Conservation (phyloP, 2,329 filamentous ascomycete genomes). For the Aspergillus pseudonomiae region DNA sequence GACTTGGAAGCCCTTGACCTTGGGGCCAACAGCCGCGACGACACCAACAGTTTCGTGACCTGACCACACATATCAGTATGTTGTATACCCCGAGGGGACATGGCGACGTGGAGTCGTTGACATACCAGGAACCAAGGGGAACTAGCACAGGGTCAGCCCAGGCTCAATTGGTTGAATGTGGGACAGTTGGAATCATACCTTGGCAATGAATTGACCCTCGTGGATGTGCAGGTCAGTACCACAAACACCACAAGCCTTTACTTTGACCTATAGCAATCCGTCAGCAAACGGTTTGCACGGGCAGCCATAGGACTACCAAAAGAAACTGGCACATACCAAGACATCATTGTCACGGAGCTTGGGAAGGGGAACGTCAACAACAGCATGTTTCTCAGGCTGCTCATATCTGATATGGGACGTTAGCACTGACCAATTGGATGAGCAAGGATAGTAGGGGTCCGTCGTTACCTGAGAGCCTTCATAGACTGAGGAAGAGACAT, state of each 20-base stretch:
- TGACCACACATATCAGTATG: constrained; percentile 13
- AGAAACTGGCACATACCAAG: constrained; percentile 42
- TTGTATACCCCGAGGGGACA: constrained; percentile 1
- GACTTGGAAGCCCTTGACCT: constrained; percentile 62
- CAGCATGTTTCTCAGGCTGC: constrained; percentile 63
- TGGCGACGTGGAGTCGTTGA: not conserved
- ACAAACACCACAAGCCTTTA: constrained; percentile 68
- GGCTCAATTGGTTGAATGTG: not conserved
- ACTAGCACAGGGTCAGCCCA: constrained; percentile 41
- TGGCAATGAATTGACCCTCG: constrained; percentile 67
- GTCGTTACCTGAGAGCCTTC: constrained; percentile 62
- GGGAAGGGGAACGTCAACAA: constrained; percentile 66
- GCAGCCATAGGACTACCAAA: not conserved
- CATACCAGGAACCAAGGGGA: constrained; percentile 62
- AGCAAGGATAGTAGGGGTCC: constrained; percentile 13
- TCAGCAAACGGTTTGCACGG: not conserved
- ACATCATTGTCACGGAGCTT: constrained; percentile 63
- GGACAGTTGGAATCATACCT: constrained; percentile 40
- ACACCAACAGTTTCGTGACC: constrained; percentile 71
- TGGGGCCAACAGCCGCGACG: constrained; percentile 60
- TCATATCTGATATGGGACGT: constrained; percentile 52
- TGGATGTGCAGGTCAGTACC: constrained; percentile 59
- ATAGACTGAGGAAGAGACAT: constrained; percentile 56
- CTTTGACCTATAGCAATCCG: constrained; percentile 56
- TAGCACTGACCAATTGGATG: not conserved